A percentile compares a stretch with the other conserved stretches of the same genome.
These are phyloP conservation scores for Didymella sp. DNA, from an alignment of 2,329 filamentous ascomycete species.

Conservation along the genomic window DNA sequence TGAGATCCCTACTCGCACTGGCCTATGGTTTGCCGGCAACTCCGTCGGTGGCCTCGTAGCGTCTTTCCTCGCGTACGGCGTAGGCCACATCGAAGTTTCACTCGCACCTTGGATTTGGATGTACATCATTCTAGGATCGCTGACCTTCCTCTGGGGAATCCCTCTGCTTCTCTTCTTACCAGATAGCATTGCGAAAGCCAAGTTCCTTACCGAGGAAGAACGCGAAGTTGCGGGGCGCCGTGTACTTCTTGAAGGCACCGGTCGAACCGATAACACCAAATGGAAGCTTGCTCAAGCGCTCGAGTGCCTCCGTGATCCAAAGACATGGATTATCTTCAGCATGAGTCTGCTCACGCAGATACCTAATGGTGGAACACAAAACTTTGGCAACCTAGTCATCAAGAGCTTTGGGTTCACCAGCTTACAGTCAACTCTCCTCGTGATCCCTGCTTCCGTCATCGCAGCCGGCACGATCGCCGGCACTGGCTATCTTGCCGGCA, in stretches of 20 bases:
- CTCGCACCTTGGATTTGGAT: conserved; percentile 13
- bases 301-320: conserved; percentile 11
- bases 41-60: conserved; percentile 13
- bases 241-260: conserved; percentile 32
- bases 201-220: conserved; percentile 10
- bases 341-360: conserved; percentile 9
- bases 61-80: conserved; percentile 12
- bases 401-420: conserved; percentile 16
- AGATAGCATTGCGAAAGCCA: conserved; percentile 6
- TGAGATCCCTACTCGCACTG: conserved; percentile 12
- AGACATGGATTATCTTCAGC: conserved; percentile 15
- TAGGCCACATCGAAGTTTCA: conserved; percentile 7
- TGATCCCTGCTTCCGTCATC: conserved; percentile 12
- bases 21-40: conserved; percentile 9
- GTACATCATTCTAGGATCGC: conserved; percentile 9
- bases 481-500: conserved; percentile 5
- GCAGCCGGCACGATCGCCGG: conserved; percentile 11
- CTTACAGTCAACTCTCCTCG: conserved; percentile 9
- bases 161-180: conserved; percentile 10
- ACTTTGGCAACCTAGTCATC: conserved; percentile 9
- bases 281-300: conserved; percentile 19
- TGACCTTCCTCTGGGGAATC: conserved; percentile 9
- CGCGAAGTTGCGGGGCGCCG: conserved; percentile 33
- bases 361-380: conserved; percentile 10
- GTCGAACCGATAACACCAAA: conserved; percentile 24